Evolutionary conservation across 495 filamentous ascomycete species (phyloP).

Genomic region (Aspergillus sparsus): DNA sequence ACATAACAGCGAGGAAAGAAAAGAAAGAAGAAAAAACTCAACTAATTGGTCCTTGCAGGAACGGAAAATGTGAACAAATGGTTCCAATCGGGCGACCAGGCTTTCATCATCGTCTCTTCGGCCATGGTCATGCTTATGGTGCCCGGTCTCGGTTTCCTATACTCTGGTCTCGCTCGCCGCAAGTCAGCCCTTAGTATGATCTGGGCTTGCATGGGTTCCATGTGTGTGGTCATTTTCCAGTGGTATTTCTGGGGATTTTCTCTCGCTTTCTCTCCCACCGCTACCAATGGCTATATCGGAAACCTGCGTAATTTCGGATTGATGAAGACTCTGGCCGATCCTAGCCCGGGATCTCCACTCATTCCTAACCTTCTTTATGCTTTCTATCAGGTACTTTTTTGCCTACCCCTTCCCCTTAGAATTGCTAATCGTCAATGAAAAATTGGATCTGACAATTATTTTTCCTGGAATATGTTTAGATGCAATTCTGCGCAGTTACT

Average conservation of each 20-base stretch:
- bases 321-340: slow-evolving; percentile 62
- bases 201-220: slow-evolving; percentile 67
- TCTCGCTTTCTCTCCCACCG: slow-evolving; percentile 64
- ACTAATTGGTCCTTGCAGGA: slow-evolving; percentile 41
- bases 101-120: slow-evolving; percentile 88
- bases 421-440: background rate
- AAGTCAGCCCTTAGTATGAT: slow-evolving; percentile 71
- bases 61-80: slow-evolving; percentile 87
- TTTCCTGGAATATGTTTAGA: slow-evolving; percentile 46
- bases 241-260: slow-evolving; percentile 80
- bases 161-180: slow-evolving; percentile 63
- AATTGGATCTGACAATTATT: slow-evolving; percentile 5
- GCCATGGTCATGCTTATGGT: slow-evolving; percentile 96
- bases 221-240: slow-evolving; percentile 68
- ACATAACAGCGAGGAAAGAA: too few relatives aligned
- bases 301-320: slow-evolving; percentile 66
- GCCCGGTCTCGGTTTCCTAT: slow-evolving; percentile 70
- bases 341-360: slow-evolving; percentile 63
- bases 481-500: slow-evolving; percentile 95
- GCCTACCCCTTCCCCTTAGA: background rate
- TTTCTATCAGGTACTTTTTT: slow-evolving; percentile 63
- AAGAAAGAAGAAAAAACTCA: too few relatives aligned
- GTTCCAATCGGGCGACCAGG: slow-evolving; percentile 70
- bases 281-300: slow-evolving; percentile 67
- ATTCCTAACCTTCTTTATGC: slow-evolving; percentile 65